A percentile compares a stretch with the other conserved stretches of the same genome.
phyloP scores from a whole-genome alignment of 768 basidiomycete genomes.

The Pisolithus microcarpus region DNA sequence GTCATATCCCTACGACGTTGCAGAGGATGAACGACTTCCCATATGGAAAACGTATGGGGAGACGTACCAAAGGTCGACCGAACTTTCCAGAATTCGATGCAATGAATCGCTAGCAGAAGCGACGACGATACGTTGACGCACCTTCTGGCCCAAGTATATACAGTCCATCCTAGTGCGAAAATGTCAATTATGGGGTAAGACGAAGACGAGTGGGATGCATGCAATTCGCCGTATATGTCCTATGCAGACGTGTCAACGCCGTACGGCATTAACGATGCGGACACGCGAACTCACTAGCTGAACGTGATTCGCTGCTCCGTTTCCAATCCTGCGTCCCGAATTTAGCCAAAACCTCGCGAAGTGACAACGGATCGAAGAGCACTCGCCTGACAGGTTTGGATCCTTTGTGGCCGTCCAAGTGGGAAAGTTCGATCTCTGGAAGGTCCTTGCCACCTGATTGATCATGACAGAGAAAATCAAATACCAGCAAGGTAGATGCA shows the following conservation, averaged over 20 bases:
- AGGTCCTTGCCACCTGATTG: conserved; percentile 63
- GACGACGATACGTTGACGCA: conserved; percentile 19
- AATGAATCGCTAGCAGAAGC: conserved; percentile 1
- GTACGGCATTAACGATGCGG: background rate
- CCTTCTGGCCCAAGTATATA: conserved; percentile 95
- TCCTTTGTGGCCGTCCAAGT: conserved; percentile 85
- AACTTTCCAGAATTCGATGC: conserved; percentile 35
- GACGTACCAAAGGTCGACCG: conserved; percentile 65
- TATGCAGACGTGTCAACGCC: conserved; percentile 21
- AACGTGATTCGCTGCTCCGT: conserved; percentile 91
- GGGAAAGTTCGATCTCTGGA: conserved; percentile 74
- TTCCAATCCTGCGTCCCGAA: conserved; percentile 58
- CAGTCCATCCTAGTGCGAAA: conserved; percentile 68
- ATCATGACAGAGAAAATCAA: background rate
- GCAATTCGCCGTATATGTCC: conserved; percentile 98
- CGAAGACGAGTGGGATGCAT: background rate
- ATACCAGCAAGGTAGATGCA: background rate
- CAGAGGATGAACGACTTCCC: conserved; percentile 1
- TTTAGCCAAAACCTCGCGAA: conserved; percentile 3
- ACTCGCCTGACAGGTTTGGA: conserved; percentile 68
- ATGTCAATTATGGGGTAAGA: background rate
- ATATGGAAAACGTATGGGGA: background rate
- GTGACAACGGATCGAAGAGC: background rate
- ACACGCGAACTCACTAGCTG: conserved; percentile 53
- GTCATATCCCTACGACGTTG: conserved; percentile 42